Base-by-base conservation (phyloP, 371 early-diverging fungal species). In the Zychaea mexicana region DNA sequence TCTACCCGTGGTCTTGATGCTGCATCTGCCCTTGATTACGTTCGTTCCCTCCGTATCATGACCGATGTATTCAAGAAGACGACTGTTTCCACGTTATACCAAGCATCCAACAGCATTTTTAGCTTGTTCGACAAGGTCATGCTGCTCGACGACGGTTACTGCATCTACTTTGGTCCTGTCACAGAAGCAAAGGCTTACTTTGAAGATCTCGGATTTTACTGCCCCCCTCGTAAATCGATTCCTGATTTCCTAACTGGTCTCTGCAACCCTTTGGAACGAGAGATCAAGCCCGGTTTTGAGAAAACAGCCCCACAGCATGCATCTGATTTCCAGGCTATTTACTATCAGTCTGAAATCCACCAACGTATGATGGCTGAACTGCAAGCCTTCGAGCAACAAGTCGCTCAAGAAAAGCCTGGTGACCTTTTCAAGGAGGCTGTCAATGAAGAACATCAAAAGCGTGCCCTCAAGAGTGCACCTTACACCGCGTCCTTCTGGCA, bases 1-100 rank as follows among this genome's bases (percentile, higher is more conserved):
- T 90, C 93, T 33, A 94, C 94, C 1, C 88, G 90, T 66, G 96
- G 97, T 59, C 82, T 98, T 21, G 98, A 98, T 78, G 87, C 94
- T 17, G 90, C 93, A 42, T 94, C 92, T 28, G 95, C 97, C 19
- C 79, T 92, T 0, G 92, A 92, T 68, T 91, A 90, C 61, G 79
- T 88, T 28, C 79, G 86, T 38, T 85, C 88, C 2, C 76, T 93
- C 2, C 83, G 90, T 57, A 85, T 90, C 52, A 78, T 88, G 70
- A 88, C 89, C 8, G 87, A 88, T 55, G 66, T 85, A 6, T 64
- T 82, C 42, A 77, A 88, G 24, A 86, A 85, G 55, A 86, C 91
- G 10, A 86, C 89, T 3, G 68, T 90, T 53, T 81, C 85, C 4
- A 78, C 87, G 7, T 71, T 90, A 19, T 90, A 90, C 61, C 90